Conservation (phyloP, 441 rosid genomes). For the Croton setiger region DNA sequence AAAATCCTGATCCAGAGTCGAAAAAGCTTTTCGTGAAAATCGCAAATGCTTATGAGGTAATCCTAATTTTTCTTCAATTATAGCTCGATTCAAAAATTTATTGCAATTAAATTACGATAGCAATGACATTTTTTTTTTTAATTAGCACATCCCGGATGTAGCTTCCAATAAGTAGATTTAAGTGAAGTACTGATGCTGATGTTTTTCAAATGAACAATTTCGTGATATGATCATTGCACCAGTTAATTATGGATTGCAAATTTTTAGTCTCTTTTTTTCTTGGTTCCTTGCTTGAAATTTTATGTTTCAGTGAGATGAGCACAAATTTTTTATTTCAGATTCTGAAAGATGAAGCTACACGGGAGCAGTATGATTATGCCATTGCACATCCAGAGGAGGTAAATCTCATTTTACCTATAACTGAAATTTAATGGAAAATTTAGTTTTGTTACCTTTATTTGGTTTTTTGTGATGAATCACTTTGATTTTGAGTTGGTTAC, state of each 20-base stretch:
- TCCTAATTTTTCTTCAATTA: constrained; percentile 4
- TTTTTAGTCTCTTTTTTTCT: not conserved
- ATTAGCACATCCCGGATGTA: not conserved
- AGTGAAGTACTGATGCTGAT: not conserved
- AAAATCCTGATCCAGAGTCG: constrained; percentile 96
- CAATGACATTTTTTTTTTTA: not conserved
- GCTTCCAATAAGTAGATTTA: not conserved
- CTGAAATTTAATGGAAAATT: not conserved
- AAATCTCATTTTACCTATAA: not conserved
- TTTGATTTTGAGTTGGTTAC: not conserved
- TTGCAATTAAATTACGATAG: not conserved
- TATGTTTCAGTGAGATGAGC: not conserved
- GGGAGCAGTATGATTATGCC: constrained; percentile 91
- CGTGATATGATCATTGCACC: no score
- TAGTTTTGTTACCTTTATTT: not conserved
- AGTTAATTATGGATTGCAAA: not conserved
- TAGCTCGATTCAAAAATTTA: not conserved
- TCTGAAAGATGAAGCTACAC: constrained; percentile 87
- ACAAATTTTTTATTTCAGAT: constrained; percentile 44
- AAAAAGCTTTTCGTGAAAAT: constrained; percentile 81
- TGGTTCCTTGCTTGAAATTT: not conserved
- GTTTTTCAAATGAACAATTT: not conserved
- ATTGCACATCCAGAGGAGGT: constrained; percentile 98
- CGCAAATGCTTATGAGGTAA: constrained; percentile 96
- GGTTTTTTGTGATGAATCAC: not conserved